Conservation (phyloP, 257 asterid species). For the Vinca minor region DNA sequence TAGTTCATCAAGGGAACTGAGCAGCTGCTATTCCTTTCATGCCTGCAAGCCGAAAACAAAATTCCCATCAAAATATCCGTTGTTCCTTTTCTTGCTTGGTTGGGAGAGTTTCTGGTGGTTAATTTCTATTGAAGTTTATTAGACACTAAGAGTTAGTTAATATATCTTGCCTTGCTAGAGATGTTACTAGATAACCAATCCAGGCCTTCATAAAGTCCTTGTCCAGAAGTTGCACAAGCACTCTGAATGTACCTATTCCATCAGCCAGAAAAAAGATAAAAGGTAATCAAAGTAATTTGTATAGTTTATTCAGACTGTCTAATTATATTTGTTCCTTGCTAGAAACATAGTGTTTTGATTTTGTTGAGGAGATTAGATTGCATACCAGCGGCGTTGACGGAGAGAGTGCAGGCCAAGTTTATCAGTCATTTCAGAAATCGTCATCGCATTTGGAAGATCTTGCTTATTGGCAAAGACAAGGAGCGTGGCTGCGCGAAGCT, state of each 20-base stretch:
- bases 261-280: neutral
- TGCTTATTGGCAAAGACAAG: conserved; percentile 44
- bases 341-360: neutral
- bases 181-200: conserved; percentile 41
- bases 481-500: conserved; percentile 27
- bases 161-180: conserved; percentile 26
- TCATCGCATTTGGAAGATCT: conserved; percentile 44
- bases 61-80: neutral
- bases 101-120: neutral
- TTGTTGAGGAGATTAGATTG: neutral
- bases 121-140: neutral
- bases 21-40: neutral
- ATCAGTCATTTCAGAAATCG: conserved; percentile 35
- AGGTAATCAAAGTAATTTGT: neutral
- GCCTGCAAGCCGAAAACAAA: neutral
- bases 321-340: too few species aligned
- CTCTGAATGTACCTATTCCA: conserved; percentile 36
- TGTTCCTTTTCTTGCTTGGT: neutral
- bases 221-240: conserved; percentile 41
- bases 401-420: conserved; percentile 34
- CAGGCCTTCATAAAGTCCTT: conserved; percentile 51
- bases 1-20: neutral
- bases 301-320: neutral
- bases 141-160: neutral
- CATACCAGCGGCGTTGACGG: conserved; percentile 37